Evolutionary conservation across 257 asterid genomes (phyloP).

Genomic region (Ilex asprella): DNA sequence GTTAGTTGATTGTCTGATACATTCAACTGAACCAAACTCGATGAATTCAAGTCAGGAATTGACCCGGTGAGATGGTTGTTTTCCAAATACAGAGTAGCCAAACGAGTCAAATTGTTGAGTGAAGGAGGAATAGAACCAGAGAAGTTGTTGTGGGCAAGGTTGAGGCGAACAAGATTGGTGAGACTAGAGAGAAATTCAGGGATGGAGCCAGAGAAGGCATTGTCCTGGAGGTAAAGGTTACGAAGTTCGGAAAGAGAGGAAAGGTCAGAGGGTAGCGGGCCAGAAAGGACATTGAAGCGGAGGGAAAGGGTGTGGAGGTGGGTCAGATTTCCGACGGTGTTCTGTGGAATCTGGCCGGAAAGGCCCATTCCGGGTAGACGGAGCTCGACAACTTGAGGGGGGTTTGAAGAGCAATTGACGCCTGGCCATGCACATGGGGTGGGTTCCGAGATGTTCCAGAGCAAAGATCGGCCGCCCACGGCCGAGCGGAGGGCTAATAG

Average conservation of each 20-base stretch:
- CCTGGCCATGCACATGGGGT: background rate
- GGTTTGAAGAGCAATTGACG: background rate
- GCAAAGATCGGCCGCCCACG: constrained; percentile 1
- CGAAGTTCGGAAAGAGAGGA: background rate
- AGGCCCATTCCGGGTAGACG: constrained; percentile 1
- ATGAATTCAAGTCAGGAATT: background rate
- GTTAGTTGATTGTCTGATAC: background rate
- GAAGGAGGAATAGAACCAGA: background rate
- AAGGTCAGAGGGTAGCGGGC: background rate
- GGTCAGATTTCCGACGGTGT: background rate
- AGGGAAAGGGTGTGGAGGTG: background rate
- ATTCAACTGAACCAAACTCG: background rate
- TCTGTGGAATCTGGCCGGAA: background rate
- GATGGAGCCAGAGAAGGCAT: background rate
- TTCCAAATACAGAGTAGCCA: background rate
- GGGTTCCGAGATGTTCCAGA: background rate
- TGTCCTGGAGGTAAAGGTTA: constrained; percentile 1
- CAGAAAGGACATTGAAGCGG: background rate
- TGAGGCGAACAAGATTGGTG: background rate
- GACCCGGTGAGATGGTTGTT: background rate
- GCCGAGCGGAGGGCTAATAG: background rate
- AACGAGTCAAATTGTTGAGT: background rate
- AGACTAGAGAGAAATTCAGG: background rate
- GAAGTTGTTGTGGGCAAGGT: constrained; percentile 1
- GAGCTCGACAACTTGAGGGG: background rate